A percentile compares a stretch with the other conserved stretches of the same genome.
Evolutionary conservation across 2,329 filamentous ascomycete genomes (phyloP).

Genomic region (Talaromyces sp.): DNA sequence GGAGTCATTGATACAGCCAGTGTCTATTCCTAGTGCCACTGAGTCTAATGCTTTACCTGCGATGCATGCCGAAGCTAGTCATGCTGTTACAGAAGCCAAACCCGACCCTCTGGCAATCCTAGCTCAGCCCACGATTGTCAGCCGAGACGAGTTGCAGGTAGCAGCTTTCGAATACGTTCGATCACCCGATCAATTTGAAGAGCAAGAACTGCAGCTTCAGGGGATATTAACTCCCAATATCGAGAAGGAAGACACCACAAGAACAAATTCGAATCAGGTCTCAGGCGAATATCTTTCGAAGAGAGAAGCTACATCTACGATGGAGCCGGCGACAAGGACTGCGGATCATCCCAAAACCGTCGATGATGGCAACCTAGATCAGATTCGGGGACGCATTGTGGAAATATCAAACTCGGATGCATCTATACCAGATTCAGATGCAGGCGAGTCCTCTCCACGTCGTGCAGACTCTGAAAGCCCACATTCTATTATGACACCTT

Average conservation of each 20-base stretch:
- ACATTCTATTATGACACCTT: neutral
- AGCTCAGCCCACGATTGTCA: neutral
- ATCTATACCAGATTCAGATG: constrained; percentile 16
- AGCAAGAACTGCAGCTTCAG: neutral
- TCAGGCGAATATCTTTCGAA: neutral
- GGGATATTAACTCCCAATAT: too few relatives aligned
- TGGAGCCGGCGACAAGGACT: neutral
- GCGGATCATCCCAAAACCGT: neutral
- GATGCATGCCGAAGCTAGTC: neutral
- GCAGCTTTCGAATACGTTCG: neutral
- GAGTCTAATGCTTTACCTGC: neutral
- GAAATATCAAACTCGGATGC: neutral
- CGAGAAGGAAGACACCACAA: neutral
- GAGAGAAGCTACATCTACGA: neutral
- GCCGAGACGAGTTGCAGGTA: neutral
- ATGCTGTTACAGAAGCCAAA: neutral
- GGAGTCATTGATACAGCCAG: neutral
- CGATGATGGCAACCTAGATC: neutral
- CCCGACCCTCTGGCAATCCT: neutral
- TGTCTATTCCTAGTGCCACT: neutral
- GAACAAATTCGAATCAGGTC: neutral
- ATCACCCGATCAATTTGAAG: too few relatives aligned
- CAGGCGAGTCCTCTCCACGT: neutral
- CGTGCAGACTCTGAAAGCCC: neutral
- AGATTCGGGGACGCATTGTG: neutral